Percentiles rank a stretch among this genome's conserved stretches.
These are phyloP conservation scores for Boletus hoseneyae DNA, from an alignment of 1,284 basidiomycete species.

Conservation along the genomic window DNA sequence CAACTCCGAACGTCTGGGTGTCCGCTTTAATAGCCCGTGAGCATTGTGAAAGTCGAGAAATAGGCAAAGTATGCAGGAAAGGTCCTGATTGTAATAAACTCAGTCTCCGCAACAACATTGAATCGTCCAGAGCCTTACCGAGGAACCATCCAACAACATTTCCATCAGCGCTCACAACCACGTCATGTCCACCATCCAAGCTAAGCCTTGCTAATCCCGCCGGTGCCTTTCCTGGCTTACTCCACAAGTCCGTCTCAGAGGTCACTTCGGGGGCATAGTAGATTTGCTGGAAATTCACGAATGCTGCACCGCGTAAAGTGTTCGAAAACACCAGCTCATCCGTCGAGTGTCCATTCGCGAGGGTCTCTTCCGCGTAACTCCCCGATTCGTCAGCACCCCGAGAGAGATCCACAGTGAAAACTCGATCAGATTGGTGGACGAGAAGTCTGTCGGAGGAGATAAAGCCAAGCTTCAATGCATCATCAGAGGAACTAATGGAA, in stretches of 20 bases:
- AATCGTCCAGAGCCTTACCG: slow-evolving; percentile 38
- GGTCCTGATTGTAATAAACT: slow-evolving; percentile 44
- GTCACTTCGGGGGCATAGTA: slow-evolving; percentile 47
- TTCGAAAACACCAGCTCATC: slow-evolving; percentile 48
- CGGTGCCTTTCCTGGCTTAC: slow-evolving; percentile 64
- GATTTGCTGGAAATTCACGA: slow-evolving; percentile 65
- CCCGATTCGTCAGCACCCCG: slow-evolving; percentile 45
- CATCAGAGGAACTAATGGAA: slow-evolving; percentile 38
- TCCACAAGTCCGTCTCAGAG: slow-evolving; percentile 52
- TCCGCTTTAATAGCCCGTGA: slow-evolving; percentile 46
- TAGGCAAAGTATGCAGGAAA: slow-evolving; percentile 58
- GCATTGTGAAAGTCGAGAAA: slow-evolving; percentile 50
- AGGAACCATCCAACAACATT: slow-evolving; percentile 67
- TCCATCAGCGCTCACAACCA: slow-evolving; percentile 61
- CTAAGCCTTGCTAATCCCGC: slow-evolving; percentile 57
- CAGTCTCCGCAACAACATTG: background rate
- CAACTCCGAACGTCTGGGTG: slow-evolving; percentile 51
- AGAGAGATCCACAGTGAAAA: slow-evolving; percentile 54
- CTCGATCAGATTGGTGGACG: slow-evolving; percentile 51
- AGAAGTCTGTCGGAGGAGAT: slow-evolving; percentile 47
- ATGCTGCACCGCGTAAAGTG: slow-evolving; percentile 44
- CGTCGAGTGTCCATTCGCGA: slow-evolving; percentile 56
- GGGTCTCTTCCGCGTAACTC: slow-evolving; percentile 44
- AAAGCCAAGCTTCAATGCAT: slow-evolving; percentile 49
- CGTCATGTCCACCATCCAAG: slow-evolving; percentile 67